These are phyloP conservation scores for Flaveria bidentis DNA, from an alignment of 129 eudicot species.

Conservation along the genomic window DNA sequence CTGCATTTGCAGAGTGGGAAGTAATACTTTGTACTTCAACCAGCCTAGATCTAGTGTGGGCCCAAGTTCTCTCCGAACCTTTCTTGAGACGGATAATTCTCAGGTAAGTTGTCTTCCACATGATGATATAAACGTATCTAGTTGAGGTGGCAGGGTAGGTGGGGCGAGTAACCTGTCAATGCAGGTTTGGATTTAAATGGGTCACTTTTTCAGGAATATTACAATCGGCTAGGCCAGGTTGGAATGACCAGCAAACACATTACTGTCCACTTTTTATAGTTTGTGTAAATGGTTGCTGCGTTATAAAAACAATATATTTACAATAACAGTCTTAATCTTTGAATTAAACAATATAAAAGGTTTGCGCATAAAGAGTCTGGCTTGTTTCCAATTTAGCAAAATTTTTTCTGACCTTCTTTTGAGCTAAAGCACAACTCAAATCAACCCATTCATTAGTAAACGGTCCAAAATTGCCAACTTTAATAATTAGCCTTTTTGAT, in stretches of 20 bases:
- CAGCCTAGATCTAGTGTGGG: constrained; percentile 77
- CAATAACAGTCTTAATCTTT: neutral
- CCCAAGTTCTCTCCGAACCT: constrained; percentile 83
- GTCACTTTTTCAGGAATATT: neutral
- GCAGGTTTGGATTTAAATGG: neutral
- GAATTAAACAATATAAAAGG: neutral
- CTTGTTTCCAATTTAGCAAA: neutral
- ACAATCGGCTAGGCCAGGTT: neutral
- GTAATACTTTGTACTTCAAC: constrained; percentile 73
- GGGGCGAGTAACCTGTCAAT: neutral
- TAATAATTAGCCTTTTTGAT: neutral
- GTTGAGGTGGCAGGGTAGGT: constrained; percentile 8
- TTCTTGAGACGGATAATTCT: constrained; percentile 82
- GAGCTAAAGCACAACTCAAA: neutral
- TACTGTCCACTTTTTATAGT: neutral
- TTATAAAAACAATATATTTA: neutral
- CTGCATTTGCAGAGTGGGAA: constrained; percentile 89
- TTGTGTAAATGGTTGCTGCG: neutral
- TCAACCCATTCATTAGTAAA: neutral
- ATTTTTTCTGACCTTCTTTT: neutral
- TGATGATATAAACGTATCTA: neutral
- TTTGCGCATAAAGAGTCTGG: neutral
- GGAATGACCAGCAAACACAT: neutral
- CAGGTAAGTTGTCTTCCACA: constrained; percentile 47
- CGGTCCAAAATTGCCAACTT: neutral